Conservation (phyloP, 352 stramenopile genomes). For the Phytophthora meadii region DNA sequence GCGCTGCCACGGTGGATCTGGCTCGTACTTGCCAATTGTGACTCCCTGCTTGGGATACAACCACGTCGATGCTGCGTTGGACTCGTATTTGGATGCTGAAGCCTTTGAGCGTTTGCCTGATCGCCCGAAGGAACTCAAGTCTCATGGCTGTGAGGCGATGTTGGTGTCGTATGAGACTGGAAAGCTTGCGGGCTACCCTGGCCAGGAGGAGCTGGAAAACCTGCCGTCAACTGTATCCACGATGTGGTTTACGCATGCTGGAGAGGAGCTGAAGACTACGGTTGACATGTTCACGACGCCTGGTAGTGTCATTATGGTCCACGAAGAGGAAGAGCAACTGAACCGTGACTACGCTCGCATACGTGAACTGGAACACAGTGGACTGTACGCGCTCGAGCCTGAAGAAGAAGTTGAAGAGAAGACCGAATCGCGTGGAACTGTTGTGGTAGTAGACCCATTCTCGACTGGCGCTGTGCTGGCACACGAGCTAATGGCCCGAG, state of each 20-base stretch:
- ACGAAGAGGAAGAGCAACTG: slow-evolving; percentile 80
- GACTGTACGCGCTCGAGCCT: slow-evolving; percentile 62
- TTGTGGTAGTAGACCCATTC: slow-evolving; percentile 96
- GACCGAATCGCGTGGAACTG: slow-evolving; percentile 57
- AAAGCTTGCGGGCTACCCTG: slow-evolving; percentile 84
- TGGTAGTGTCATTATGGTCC: slow-evolving; percentile 83
- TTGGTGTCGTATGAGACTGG: slow-evolving; percentile 90
- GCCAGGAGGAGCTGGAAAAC: slow-evolving; percentile 84
- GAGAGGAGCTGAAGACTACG: slow-evolving; percentile 68
- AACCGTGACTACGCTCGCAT: slow-evolving; percentile 85
- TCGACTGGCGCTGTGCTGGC: slow-evolving; percentile 95
- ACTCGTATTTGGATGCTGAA: slow-evolving; percentile 84
- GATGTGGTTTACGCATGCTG: slow-evolving; percentile 72
- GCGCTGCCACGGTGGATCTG: slow-evolving; percentile 95
- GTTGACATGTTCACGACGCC: slow-evolving; percentile 93
- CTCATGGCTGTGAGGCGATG: slow-evolving; percentile 92
- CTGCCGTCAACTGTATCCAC: slow-evolving; percentile 90
- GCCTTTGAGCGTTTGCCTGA: slow-evolving; percentile 61
- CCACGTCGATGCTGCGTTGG: slow-evolving; percentile 91
- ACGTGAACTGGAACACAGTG: slow-evolving; percentile 80
- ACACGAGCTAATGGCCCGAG: slow-evolving; percentile 88
- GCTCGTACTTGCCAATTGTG: slow-evolving; percentile 92
- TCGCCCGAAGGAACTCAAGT: slow-evolving; percentile 69
- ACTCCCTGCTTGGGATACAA: slow-evolving; percentile 92
- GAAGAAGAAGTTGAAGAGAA: slow-evolving; percentile 25